A percentile compares a stretch with the other conserved stretches of the same genome.
Conservation (phyloP, 2,329 filamentous ascomycete genomes). For the Venturiaceae sp. region DNA sequence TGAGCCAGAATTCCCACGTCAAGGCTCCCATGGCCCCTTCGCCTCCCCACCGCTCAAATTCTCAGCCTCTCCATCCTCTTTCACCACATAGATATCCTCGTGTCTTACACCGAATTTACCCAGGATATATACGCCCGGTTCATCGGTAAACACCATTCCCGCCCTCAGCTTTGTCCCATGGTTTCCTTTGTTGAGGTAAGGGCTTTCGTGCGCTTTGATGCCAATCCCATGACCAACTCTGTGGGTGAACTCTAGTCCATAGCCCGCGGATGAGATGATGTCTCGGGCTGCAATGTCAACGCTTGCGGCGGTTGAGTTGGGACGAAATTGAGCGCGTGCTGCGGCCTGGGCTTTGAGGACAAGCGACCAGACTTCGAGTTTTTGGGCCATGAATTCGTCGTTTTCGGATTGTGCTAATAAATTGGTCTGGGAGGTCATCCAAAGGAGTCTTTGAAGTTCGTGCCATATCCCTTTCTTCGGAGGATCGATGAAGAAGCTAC, state of each 20-base stretch:
- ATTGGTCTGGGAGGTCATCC: neutral
- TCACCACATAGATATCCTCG: conserved; percentile 53
- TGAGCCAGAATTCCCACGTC: too few relatives aligned
- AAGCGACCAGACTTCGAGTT: conserved; percentile 48
- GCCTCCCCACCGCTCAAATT: conserved; percentile 46
- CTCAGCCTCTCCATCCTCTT: conserved; percentile 42
- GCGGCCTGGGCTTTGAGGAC: conserved; percentile 53
- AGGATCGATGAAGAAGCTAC: conserved; percentile 44
- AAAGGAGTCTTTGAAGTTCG: conserved; percentile 4
- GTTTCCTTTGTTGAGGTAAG: conserved; percentile 56
- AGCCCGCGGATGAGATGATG: conserved; percentile 49
- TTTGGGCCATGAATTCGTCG: conserved; percentile 28
- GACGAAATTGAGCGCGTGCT: conserved; percentile 30
- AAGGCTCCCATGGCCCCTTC: conserved; percentile 43
- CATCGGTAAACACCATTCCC: conserved; percentile 55
- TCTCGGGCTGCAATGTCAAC: conserved; percentile 51
- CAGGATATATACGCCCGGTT: conserved; percentile 53
- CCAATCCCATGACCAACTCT: conserved; percentile 55
- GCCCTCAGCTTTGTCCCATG: conserved; percentile 33
- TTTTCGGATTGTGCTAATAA: conserved; percentile 11
- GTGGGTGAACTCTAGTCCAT: conserved; percentile 51
- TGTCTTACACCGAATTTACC: conserved; percentile 52
- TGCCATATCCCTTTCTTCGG: conserved; percentile 9
- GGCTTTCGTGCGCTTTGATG: conserved; percentile 57
- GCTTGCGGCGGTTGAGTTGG: conserved; percentile 45